Base-by-base conservation (phyloP, 2,329 filamentous ascomycete species). In the Aureobasidium namibiae region DNA sequence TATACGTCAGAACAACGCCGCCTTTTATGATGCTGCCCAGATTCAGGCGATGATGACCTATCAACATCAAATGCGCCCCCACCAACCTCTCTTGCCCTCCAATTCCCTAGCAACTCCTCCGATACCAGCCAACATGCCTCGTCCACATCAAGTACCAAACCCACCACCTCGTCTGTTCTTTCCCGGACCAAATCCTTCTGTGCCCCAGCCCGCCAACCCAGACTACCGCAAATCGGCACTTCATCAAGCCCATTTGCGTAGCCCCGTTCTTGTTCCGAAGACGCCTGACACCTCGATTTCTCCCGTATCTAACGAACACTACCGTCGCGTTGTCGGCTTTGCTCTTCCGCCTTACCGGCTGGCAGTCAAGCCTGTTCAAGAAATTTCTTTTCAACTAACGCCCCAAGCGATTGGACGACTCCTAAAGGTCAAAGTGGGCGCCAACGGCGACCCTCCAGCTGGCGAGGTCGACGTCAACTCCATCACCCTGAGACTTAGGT, bases 401-500 rank as follows among this genome's bases (percentile, higher is more conserved):
- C 62, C 68, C 4, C 68, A 72, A 1, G 68, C 75, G 2, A 63
- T 75, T 21, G 62, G 58, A 6, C 68, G 63, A 5, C 65, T 84
- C 7, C 70, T 76, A 4, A 60, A 61, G 39, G 16, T 58, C 13
- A 65, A 62, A 14, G 68, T 73, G 39, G 62, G 71, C 18, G 11
- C 56, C 52, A 26, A 64, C 38, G 69, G 74, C 2, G 63, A 69
- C 42, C 68, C 69, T 6, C 50, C 61, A 23, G 65, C 58, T 42
- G 73, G 70, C 58, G 63, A 50, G 26, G 76, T 74, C 66, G 73
- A 70, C 18, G 75, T 83, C 61, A 81, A 82, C 4, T 83, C 81
- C 52, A 71, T 81, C 5, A 80, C 83, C 36, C 86, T 86, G 67
- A 87, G 90, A 16, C 67, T 95, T 23, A 85, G 89, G 10, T 87